A percentile compares a stretch with the other conserved stretches of the same genome.
phyloP scores from a whole-genome alignment of 208 protist genomes.

The Leishmania turanica region DNA sequence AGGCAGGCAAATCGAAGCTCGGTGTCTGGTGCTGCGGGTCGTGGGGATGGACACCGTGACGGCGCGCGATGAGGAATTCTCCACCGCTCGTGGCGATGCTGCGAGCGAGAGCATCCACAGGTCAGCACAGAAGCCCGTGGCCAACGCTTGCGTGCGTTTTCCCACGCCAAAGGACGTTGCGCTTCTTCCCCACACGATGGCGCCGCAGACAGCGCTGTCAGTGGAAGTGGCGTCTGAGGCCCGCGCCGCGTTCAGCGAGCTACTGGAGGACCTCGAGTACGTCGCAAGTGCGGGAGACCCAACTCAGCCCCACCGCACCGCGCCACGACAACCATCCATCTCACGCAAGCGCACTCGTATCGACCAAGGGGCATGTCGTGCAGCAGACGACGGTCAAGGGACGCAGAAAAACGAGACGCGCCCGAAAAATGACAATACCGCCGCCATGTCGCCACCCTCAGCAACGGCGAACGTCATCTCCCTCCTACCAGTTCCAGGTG shows the following conservation, averaged over 20 bases:
- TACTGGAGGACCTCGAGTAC: slow-evolving; percentile 29
- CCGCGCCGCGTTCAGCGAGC: slow-evolving; percentile 17
- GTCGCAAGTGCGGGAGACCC: slow-evolving; percentile 1
- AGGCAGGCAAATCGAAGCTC: slow-evolving; percentile 7
- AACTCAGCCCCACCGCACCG: too few relatives aligned
- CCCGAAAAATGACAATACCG: too few relatives aligned
- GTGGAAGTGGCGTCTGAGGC: slow-evolving; percentile 21
- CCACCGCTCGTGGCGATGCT: neutral
- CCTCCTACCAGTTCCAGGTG: neutral
- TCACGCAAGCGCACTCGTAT: slow-evolving; percentile 7
- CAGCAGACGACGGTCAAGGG: neutral
- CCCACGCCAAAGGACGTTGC: neutral
- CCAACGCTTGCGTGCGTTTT: neutral
- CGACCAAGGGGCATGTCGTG: neutral
- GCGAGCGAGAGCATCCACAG: neutral
- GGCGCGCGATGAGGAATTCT: neutral
- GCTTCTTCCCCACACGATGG: neutral
- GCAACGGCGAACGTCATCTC: neutral
- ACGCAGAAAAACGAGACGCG: neutral
- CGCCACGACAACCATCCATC: neutral
- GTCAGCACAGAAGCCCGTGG: neutral
- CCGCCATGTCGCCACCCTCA: neutral
- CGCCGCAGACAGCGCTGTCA: neutral
- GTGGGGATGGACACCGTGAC: slow-evolving; percentile 27
- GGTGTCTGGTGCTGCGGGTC: slow-evolving; percentile 20